These are phyloP conservation scores for Paecilomyces sp. DNA, from an alignment of 2,329 filamentous ascomycete genomes.

Conservation along the genomic window DNA sequence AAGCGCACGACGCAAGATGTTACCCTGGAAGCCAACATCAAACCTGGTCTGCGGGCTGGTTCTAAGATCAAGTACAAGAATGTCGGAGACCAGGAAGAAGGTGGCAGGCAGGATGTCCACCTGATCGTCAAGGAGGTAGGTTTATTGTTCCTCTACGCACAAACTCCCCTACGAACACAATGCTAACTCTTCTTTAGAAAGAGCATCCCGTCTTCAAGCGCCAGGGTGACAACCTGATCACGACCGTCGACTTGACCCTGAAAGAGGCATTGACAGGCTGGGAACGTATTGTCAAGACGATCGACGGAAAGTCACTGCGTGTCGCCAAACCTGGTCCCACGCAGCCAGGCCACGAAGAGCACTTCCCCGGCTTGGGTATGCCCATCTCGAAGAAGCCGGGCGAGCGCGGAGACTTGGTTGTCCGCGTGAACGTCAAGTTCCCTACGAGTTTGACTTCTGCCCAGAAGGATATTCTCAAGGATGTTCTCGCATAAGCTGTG, in stretches of 20 bases:
- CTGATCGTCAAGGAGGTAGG: slow-evolving; percentile 91
- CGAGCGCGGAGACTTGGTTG: slow-evolving; percentile 77
- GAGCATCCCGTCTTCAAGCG: slow-evolving; percentile 75
- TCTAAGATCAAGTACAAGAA: slow-evolving; percentile 98
- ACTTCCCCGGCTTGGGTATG: slow-evolving; percentile 85
- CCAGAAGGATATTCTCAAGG: slow-evolving; percentile 75
- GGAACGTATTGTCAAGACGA: slow-evolving; percentile 84
- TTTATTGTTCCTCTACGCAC: background rate
- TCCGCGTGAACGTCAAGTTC: slow-evolving; percentile 90
- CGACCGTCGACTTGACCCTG: slow-evolving; percentile 71
- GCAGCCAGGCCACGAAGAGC: slow-evolving; percentile 71
- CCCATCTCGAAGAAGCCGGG: slow-evolving; percentile 83
- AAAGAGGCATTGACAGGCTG: slow-evolving; percentile 95
- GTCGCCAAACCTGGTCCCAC: slow-evolving; percentile 79
- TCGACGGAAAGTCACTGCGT: slow-evolving; percentile 79
- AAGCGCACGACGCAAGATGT: slow-evolving; percentile 84
- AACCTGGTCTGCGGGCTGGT: slow-evolving; percentile 89
- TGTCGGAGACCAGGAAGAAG: slow-evolving; percentile 96
- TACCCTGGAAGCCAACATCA: slow-evolving; percentile 90
- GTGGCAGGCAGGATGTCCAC: slow-evolving; percentile 89
- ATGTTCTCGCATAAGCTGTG: slow-evolving; percentile 55
- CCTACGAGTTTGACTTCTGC: slow-evolving; percentile 65
- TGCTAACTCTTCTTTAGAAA: slow-evolving; percentile 59
- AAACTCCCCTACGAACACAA: background rate
- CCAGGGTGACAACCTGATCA: slow-evolving; percentile 78